A percentile compares a stretch with the other conserved stretches of the same genome.
phyloP scores from a whole-genome alignment of 495 filamentous ascomycete genomes.

The Pyrenopolyporus hunteri region DNA sequence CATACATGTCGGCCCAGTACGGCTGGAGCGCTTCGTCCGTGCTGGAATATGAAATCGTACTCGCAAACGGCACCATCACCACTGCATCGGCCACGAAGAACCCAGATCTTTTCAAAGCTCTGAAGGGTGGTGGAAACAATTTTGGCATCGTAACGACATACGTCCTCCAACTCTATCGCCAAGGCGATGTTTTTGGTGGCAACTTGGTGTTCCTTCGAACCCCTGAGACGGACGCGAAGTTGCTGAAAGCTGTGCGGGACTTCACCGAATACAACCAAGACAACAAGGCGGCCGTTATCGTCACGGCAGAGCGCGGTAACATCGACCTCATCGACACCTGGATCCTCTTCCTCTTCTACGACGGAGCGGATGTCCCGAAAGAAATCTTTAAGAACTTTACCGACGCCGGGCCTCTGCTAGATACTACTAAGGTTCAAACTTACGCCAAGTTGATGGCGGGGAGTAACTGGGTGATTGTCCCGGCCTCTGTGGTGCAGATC shows the following conservation, averaged over 20 bases:
- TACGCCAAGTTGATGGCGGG: conserved; percentile 38
- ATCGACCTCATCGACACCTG: conserved; percentile 56
- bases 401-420: conserved; percentile 31
- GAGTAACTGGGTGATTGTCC: conserved; percentile 44
- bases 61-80: conserved; percentile 61
- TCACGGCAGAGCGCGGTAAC: conserved; percentile 58
- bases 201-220: conserved; percentile 54
- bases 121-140: conserved; percentile 58
- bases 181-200: conserved; percentile 59
- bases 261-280: conserved; percentile 59
- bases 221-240: conserved; percentile 46
- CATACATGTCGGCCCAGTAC: conserved; percentile 60
- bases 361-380: conserved; percentile 58
- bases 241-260: conserved; percentile 57
- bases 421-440: conserved; percentile 32
- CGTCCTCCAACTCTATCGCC: conserved; percentile 54
- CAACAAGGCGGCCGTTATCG: conserved; percentile 59
- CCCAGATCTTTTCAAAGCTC: conserved; percentile 50
- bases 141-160: conserved; percentile 59
- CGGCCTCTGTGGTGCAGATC: conserved; percentile 47
- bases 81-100: conserved; percentile 53
- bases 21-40: conserved; percentile 63
- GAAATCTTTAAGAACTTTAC: conserved; percentile 64
- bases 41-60: conserved; percentile 62
- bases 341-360: conserved; percentile 69